phyloP scores from a whole-genome alignment of 2,329 filamentous ascomycete species.

The Cephalotrichum gorgonifer region DNA sequence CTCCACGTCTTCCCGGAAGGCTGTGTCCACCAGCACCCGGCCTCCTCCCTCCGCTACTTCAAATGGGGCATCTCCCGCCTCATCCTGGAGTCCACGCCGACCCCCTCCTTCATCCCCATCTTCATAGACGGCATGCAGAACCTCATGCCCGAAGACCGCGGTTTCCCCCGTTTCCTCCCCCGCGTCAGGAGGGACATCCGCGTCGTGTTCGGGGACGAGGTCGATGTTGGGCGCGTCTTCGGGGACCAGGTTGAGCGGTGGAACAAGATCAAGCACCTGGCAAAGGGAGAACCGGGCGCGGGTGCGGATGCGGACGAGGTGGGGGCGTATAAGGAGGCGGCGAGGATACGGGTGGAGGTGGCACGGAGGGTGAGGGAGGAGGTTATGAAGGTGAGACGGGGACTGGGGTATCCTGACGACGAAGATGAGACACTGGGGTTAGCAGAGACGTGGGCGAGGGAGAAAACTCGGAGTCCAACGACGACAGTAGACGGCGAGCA shows the following conservation, averaged over 20 bases:
- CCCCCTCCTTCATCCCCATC: slow-evolving; percentile 83
- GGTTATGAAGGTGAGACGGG: slow-evolving; percentile 65
- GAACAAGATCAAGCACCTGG: slow-evolving; percentile 32
- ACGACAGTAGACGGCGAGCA: slow-evolving; percentile 14
- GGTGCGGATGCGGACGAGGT: slow-evolving; percentile 38
- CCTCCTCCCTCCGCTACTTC: slow-evolving; percentile 83
- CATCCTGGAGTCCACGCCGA: slow-evolving; percentile 79
- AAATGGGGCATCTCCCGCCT: slow-evolving; percentile 93
- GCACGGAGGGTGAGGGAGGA: slow-evolving; percentile 68
- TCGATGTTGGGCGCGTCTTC: slow-evolving; percentile 66
- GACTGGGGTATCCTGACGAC: slow-evolving; percentile 66
- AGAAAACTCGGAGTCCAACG: slow-evolving; percentile 14
- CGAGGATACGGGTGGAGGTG: slow-evolving; percentile 62
- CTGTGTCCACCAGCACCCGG: slow-evolving; percentile 78
- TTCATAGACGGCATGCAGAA: slow-evolving; percentile 86
- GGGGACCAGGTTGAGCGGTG: slow-evolving; percentile 67
- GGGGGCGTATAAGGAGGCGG: slow-evolving; percentile 62
- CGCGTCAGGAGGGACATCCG: slow-evolving; percentile 59
- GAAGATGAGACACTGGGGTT: slow-evolving; percentile 66
- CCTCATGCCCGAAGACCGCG: slow-evolving; percentile 76
- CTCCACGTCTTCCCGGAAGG: slow-evolving; percentile 95
- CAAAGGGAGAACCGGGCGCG: background rate
- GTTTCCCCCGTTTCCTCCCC: slow-evolving; percentile 72
- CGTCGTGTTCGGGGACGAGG: slow-evolving; percentile 68
- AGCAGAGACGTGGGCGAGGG: slow-evolving; percentile 68